These are phyloP conservation scores for Colletotrichum sp. DNA, from an alignment of 2,329 filamentous ascomycete species.

Conservation along the genomic window DNA sequence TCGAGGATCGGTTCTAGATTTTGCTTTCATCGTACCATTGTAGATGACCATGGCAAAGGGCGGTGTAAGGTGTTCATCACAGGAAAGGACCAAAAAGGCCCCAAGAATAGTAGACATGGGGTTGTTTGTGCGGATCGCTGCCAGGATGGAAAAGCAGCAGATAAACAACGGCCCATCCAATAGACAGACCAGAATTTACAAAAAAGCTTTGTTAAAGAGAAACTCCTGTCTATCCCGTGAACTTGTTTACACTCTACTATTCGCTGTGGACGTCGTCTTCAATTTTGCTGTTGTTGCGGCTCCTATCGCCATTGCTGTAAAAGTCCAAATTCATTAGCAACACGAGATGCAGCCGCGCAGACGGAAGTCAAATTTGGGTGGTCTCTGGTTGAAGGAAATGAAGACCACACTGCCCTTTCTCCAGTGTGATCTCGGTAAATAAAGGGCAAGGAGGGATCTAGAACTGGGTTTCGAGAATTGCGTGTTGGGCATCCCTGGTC, in stretches of 20 bases:
- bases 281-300: not conserved
- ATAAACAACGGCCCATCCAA: not conserved
- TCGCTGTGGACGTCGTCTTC: not conserved
- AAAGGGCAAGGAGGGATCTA: not conserved
- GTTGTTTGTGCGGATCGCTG: not conserved
- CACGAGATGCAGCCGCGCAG: not conserved
- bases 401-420: not conserved
- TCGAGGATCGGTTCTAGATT: not conserved
- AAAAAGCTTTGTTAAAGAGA: not conserved
- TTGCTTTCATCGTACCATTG: not conserved
- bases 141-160: not conserved
- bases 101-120: not conserved
- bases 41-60: not conserved
- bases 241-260: not conserved
- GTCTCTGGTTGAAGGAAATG: not conserved
- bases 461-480: not conserved
- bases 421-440: slow-evolving; percentile 4
- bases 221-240: not conserved
- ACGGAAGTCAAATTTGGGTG: not conserved
- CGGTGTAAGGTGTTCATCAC: not conserved
- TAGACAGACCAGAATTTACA: not conserved
- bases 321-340: not conserved
- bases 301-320: not conserved
- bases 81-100: not conserved
- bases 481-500: not conserved